These are phyloP conservation scores for Sporothrix sp. DNA, from an alignment of 2,329 filamentous ascomycete genomes.

Conservation along the genomic window DNA sequence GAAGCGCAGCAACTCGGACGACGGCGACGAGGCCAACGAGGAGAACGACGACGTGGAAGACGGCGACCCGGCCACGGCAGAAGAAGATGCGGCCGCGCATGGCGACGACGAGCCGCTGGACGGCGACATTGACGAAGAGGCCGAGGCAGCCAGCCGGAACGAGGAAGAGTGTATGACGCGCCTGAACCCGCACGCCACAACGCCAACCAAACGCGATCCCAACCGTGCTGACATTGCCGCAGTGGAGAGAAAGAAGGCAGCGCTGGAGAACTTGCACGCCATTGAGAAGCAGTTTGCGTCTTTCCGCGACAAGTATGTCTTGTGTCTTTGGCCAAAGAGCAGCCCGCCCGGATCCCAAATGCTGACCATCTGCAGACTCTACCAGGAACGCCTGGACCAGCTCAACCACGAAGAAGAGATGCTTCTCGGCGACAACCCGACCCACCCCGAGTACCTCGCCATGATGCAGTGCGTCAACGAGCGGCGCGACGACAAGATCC, in stretches of 20 bases:
- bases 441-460: constrained; percentile 83
- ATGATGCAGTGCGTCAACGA: constrained; percentile 83
- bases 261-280: constrained; percentile 66
- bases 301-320: constrained; percentile 70
- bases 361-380: too few species aligned
- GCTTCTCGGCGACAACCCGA: constrained; percentile 49
- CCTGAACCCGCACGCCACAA: not conserved
- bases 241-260: constrained; percentile 71
- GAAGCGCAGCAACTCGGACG: constrained; percentile 18
- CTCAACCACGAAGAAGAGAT: constrained; percentile 62
- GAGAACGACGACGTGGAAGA: constrained; percentile 15
- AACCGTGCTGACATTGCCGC: constrained; percentile 15
- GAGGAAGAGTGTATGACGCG: constrained; percentile 52
- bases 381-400: constrained; percentile 77
- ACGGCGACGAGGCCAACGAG: constrained; percentile 16
- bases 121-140: constrained; percentile 49
- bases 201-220: not conserved
- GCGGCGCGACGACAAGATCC: constrained; percentile 69
- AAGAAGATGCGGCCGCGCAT: constrained; percentile 32
- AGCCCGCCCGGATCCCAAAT: too few species aligned
- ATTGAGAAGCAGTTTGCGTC: constrained; percentile 85
- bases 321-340: constrained; percentile 10
- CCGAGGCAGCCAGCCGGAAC: constrained; percentile 48
- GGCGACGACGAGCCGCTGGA: constrained; percentile 47
- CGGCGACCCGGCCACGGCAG: constrained; percentile 25